Evolutionary conservation across 1,284 basidiomycete genomes (phyloP).

Genomic region (Trametes pubescens): DNA sequence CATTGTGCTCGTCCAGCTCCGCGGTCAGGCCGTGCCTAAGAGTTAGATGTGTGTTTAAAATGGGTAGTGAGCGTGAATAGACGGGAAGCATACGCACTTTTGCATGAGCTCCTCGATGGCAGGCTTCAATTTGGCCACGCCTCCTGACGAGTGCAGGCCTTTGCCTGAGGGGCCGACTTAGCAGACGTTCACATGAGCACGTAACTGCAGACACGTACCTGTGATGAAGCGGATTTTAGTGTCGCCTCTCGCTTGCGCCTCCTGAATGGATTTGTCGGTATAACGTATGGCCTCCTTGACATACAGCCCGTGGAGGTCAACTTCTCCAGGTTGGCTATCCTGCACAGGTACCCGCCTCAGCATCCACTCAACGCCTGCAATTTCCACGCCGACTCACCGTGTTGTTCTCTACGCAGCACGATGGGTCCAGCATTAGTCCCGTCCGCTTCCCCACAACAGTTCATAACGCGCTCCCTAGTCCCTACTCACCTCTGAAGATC

Average conservation of each 20-base stretch:
- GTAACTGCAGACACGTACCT: conserved; percentile 54
- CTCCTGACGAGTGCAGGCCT: conserved; percentile 86
- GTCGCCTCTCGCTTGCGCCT: conserved; percentile 73
- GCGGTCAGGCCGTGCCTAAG: conserved; percentile 77
- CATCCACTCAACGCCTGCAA: neutral
- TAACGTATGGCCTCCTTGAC: conserved; percentile 90
- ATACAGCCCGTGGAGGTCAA: conserved; percentile 93
- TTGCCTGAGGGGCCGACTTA: conserved; percentile 44
- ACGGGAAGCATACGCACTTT: conserved; percentile 56
- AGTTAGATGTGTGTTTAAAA: neutral
- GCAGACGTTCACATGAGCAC: neutral
- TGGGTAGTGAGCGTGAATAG: neutral
- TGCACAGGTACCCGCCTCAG: conserved; percentile 38
- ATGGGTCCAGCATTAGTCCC: neutral
- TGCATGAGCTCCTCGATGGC: conserved; percentile 90
- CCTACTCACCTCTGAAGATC: conserved; percentile 83
- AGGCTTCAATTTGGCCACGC: conserved; percentile 90
- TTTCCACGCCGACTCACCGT: conserved; percentile 49
- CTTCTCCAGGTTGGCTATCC: conserved; percentile 76
- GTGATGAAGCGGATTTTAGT: conserved; percentile 87
- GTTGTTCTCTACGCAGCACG: conserved; percentile 78
- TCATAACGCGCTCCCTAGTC: too few relatives aligned
- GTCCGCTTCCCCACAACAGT: conserved; percentile 5
- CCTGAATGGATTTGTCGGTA: conserved; percentile 73
- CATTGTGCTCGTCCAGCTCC: conserved; percentile 83